Base-by-base conservation (phyloP, 345 rosid species). In the Cardamine resedifolia region DNA sequence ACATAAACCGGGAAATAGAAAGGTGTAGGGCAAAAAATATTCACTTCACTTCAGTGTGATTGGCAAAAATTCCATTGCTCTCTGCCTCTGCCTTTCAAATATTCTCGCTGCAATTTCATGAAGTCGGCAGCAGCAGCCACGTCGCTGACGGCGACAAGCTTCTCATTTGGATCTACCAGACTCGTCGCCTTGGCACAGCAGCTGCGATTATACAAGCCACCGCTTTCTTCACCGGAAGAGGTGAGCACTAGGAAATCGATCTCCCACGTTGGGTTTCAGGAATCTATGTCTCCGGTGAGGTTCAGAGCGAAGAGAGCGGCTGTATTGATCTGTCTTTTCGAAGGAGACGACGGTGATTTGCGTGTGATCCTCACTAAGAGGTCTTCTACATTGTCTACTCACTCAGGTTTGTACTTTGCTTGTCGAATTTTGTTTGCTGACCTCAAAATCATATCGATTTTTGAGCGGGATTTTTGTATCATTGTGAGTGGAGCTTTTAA, bases 291-390 rank as follows among this genome's bases (percentile, higher is more conserved):
- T 58, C 79, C 86, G 51, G 70, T 81, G 71, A 78, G 79, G 48
- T 83, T 81, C 58, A 81, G 80, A 36, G 85, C 50, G 4, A 87
- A 88, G 66, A 86, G 81, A 83, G 98, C 90, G 34, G 94, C 97
- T 58, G 95, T 93, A 21, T 79, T 89, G 87, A 75, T 93, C 62
- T 90, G 88, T 73, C 83, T 87, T 56, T 90, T 87, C 34, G 87
- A 87, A 81, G 97, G 95, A 11, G 87, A 85, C 58, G 77, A 66
- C 31, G 94, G 96, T 63, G 98, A 86, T 56, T 76, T 85, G 76
- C 87, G 96, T 56, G 94, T 90, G 44, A 68, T 93, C 34, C 82
- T 93, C 76, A 93, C 97, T 21, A 90, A 87, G 85, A 83, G 97
- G 75, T 82, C 97, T 19, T 84, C 92, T 7, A 41, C 73, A 43